Base-by-base conservation (phyloP, 2,329 filamentous ascomycete genomes). In the Monosporascus sp. region DNA sequence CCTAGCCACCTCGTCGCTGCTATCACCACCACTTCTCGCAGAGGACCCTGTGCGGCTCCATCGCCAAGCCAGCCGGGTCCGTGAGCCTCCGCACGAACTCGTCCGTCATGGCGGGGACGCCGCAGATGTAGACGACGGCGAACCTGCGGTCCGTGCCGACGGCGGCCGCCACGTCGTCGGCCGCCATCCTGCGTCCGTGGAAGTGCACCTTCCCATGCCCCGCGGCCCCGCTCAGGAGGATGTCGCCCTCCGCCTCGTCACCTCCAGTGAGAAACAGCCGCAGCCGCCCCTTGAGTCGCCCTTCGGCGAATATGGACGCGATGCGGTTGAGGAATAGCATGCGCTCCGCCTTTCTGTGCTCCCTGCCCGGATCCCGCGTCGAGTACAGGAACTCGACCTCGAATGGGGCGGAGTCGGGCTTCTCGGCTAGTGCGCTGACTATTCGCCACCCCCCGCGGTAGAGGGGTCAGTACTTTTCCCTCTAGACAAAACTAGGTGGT, bases 41-140 rank as follows among this genome's bases (percentile, higher is more conserved):
- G 54, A 84, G 67, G 3, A 87, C 76, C 47, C 74, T 73, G 49
- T 73, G 65, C 27, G 70, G 61, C 9, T 74, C 68, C 61, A 82
- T 72, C 0, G 72, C 74, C 14, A 69, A 60, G 1, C 63, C 56
- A 3, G 31, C 9, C 2, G 59, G 49, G 2, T 68, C 65, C 3
- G 68, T 73, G 8, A 81, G 60, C 20, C 77, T 68, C 20, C 71
- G 68, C 1, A 86, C 81, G 58, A 88, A 77, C 48, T 79, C 75
- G 64, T 90, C 87, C 1, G 85, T 89, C 86, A 89, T 89, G 3
- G 61, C 60, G 11, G 83, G 84, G 15, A 85, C 79, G 1, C 87
- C 87, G 62, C 87, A 90, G 0, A 90, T 70, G 65, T 89, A 90
- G 14, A 83, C 81, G 3, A 85, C 72, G 0, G 76, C 75, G 2